phyloP scores from a whole-genome alignment of 2,329 filamentous ascomycete genomes.

The Raffaelea deltoideospora region DNA sequence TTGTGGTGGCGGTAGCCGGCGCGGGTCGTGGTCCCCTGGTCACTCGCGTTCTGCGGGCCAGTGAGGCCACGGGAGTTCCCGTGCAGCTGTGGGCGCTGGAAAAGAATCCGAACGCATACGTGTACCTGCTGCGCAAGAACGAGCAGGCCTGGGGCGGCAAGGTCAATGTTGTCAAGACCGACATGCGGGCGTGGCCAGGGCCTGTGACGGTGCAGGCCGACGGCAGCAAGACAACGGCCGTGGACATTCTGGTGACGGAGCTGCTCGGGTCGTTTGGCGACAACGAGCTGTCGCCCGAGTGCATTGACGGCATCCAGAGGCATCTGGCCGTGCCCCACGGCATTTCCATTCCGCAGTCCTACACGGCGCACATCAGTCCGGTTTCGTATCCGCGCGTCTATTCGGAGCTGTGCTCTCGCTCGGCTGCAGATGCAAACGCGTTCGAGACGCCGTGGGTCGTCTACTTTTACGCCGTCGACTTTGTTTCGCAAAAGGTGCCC shows the following conservation, averaged over 20 bases:
- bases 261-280: conserved; percentile 90
- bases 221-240: conserved; percentile 41
- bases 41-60: conserved; percentile 70
- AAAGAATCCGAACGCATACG: conserved; percentile 96
- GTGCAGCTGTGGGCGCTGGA: conserved; percentile 88
- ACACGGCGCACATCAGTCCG: conserved; percentile 87
- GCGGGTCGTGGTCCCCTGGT: conserved; percentile 88
- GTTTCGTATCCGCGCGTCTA: conserved; percentile 77
- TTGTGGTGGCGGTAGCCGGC: conserved; percentile 83
- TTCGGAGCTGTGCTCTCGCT: conserved; percentile 58
- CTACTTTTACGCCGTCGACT: conserved; percentile 79
- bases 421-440: conserved; percentile 47
- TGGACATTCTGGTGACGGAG: conserved; percentile 91
- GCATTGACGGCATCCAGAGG: conserved; percentile 86
- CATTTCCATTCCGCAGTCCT: conserved; percentile 85
- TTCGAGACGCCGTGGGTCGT: conserved; percentile 93
- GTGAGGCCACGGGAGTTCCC: conserved; percentile 56
- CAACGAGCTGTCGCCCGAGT: conserved; percentile 90
- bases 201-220: conserved; percentile 36
- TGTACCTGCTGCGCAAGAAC: conserved; percentile 80
- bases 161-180: conserved; percentile 83
- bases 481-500: conserved; percentile 52
- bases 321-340: conserved; percentile 66
- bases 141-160: conserved; percentile 61
- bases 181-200: conserved; percentile 94